Evolutionary conservation across 2,329 filamentous ascomycete genomes (phyloP), one percentile per base, ranked within the genome.

Genomic region (Hypoxylon sp.): DNA sequence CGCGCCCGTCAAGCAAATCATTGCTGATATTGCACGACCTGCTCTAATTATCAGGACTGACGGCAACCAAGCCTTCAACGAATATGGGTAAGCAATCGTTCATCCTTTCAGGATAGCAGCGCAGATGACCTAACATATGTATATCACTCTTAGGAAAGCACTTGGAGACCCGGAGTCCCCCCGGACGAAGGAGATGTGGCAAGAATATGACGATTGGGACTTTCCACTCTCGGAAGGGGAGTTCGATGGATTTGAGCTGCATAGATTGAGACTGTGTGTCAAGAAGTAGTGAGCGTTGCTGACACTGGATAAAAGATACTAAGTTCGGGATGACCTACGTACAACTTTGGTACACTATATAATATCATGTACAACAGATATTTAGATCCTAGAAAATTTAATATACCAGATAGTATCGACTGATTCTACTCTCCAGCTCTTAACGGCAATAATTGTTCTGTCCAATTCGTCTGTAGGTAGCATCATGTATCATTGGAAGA

Each of bases 171-270:
- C 17, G 10, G 58, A 54, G n/a, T 54, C 49, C 8, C 49, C 49
- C 10, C 37, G 27, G 2, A 54, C 49, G 11, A 27, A 13, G 31
- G 8, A 33, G 37, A 54, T 61, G 58, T 61, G 37, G 58, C n/a
- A 48, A 54, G 27, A 30, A 5, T 61, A 61, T 27, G 13, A 14
- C 10, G 27, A 6, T 11, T 37, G 2, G 6, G 49, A 22, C 35
- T 53, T 46, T 54, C 48, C 48, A 35, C 7, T 46, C n/a, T 20
- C 11, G 7, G 5, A 7, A 1, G 2, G 10, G 14, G 57, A 42
- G 13, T n/a, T 3, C 33, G 13, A 22, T 6, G 17, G 6, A 22
- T 17, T 0, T 6, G 22, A n/a, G 3, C 2, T 51, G 14, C 4
- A 31, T 14, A 11, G n/a, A 1, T 11, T 53, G 14, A 25, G 42